Base-by-base conservation (phyloP, 352 stramenopile genomes). In the Pilasporangium apinafurcum region DNA sequence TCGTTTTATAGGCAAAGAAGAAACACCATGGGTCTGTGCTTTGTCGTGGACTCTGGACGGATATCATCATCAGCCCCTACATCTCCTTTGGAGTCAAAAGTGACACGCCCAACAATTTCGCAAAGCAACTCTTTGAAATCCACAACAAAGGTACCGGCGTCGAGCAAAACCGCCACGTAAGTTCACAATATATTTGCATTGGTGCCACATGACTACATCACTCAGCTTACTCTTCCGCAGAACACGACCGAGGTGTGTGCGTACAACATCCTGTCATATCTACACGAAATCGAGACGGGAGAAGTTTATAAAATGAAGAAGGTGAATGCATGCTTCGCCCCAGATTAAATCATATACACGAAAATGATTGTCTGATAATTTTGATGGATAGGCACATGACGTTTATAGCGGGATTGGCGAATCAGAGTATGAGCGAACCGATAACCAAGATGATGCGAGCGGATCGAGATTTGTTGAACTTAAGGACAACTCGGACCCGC, bases 101-200 rank as follows among this genome's bases (percentile, higher is more conserved):
- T 53, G 84, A 96, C 17, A 63, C 54, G 18, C 10, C 50, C 18
- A 81, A 85, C 47, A 72, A 79, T 33, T 75, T 86, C 30, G 87
- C 88, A 26, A 62, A 94, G 33, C 82, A 86, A 24, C 67, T 98
- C 27, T 98, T 98, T 51, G 68, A 96, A 40, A 68, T 98, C 33
- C 59, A 95, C 45, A 97, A 98, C 73, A 93, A 95, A 45, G 86
- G 84, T 44, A 95, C 69, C 1, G 90, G 91, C 8, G 91, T 95
- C 8, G 91, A 97, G 62, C 94, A 98, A 65, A 93, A 97, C 46
- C 82, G 87, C 14, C 91, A 98, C 39, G 80, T 92, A 66, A 35
- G 62, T 52, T 20, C 9, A 8, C 6, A 20, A 6, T 8, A 21
- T 18, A 14, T 4, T 34, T 21, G n/a, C n/a, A n/a, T 24, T 7